Conservation (phyloP, 1,139 yeast species). For the Kodamaea fungicola region DNA sequence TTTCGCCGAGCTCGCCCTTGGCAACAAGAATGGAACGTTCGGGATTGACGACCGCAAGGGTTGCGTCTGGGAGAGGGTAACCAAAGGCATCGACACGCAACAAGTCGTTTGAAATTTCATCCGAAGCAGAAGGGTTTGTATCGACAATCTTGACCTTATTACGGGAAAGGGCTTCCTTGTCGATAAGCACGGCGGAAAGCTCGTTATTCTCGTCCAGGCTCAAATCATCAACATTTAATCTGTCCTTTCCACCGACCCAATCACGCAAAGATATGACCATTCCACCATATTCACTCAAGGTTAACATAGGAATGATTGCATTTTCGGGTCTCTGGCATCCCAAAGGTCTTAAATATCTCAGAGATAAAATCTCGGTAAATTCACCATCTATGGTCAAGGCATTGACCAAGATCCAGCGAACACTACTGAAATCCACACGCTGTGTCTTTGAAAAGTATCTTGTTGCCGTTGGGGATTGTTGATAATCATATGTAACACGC, state of each 20-base stretch:
- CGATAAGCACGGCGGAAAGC: slow-evolving; percentile 71
- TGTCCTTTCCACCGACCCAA: slow-evolving; percentile 74
- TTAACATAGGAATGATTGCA: slow-evolving; percentile 85
- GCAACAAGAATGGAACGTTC: slow-evolving; percentile 70
- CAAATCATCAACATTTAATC: slow-evolving; percentile 44
- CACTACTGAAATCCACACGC: slow-evolving; percentile 73
- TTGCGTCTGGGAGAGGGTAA: slow-evolving; percentile 89
- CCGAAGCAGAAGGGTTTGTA: slow-evolving; percentile 54
- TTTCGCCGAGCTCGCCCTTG: slow-evolving; percentile 86
- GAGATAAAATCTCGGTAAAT: slow-evolving; percentile 85
- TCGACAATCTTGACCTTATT: slow-evolving; percentile 73
- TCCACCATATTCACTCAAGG: slow-evolving; percentile 93
- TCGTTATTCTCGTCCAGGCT: slow-evolving; percentile 41
- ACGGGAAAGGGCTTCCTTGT: slow-evolving; percentile 74
- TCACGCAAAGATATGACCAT: slow-evolving; percentile 90
- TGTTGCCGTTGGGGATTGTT: slow-evolving; percentile 83
- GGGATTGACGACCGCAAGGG: slow-evolving; percentile 90
- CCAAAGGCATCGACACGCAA: slow-evolving; percentile 90
- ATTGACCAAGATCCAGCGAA: slow-evolving; percentile 87
- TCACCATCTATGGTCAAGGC: slow-evolving; percentile 94
- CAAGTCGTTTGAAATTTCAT: slow-evolving; percentile 46
- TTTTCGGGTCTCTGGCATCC: slow-evolving; percentile 79
- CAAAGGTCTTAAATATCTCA: slow-evolving; percentile 84
- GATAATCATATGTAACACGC: slow-evolving; percentile 89
- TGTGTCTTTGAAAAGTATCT: slow-evolving; percentile 75